Percentiles rank a stretch among this genome's conserved stretches.
These are phyloP conservation scores for Bolboschoenoplectus hybrid DNA, from an alignment of 202 grass and related monocot species.

Conservation along the genomic window DNA sequence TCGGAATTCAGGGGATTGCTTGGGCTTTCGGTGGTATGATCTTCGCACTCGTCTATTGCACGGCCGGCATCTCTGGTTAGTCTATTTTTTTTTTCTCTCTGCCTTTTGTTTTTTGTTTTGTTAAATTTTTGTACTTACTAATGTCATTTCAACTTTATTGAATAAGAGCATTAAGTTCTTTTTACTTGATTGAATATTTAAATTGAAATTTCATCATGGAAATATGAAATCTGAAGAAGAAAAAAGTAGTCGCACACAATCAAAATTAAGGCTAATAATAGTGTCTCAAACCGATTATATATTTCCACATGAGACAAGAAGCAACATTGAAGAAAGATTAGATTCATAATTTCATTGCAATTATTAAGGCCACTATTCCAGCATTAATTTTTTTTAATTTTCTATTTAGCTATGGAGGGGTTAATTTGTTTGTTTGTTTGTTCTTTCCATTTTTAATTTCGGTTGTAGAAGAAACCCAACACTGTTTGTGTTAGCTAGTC, in stretches of 20 bases:
- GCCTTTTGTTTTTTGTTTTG: conserved; percentile 17
- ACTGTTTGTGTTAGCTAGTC: not conserved
- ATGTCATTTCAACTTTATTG: not conserved
- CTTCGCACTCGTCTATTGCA: conserved; percentile 96
- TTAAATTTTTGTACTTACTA: not conserved
- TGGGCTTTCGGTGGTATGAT: conserved; percentile 99
- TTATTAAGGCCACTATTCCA: not conserved
- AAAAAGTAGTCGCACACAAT: not conserved
- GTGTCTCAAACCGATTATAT: not conserved
- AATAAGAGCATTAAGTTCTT: too few species aligned
- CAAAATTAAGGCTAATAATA: not conserved
- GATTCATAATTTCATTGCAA: conserved; percentile 1
- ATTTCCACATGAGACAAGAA: not conserved
- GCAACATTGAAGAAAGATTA: not conserved
- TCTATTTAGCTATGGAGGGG: not conserved
- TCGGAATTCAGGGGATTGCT: conserved; percentile 93
- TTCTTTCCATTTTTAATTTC: not conserved
- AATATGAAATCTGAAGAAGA: not conserved
- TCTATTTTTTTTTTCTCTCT: not conserved
- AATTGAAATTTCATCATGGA: not conserved
- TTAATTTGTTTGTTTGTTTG: not conserved
- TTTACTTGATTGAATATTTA: not conserved
- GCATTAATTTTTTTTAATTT: conserved; percentile 1
- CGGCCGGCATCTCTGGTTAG: conserved; percentile 89
- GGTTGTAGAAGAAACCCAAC: not conserved